These are phyloP conservation scores for Spiraea crenata DNA, from an alignment of 331 rosid genomes.

Conservation along the genomic window DNA sequence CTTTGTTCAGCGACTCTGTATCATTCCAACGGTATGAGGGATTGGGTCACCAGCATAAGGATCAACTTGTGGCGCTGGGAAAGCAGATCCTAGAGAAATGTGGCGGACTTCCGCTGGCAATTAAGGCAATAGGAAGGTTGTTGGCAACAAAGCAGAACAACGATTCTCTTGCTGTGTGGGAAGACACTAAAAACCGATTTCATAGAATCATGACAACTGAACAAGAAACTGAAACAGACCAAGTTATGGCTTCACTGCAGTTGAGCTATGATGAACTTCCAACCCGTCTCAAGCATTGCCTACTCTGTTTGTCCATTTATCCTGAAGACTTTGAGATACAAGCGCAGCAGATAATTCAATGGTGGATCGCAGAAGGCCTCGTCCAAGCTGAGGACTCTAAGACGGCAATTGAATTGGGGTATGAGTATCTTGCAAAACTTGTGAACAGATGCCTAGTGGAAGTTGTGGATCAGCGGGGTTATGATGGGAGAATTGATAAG, in stretches of 20 bases:
- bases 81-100: constrained; percentile 10
- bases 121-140: constrained; percentile 20
- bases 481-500: constrained; percentile 15
- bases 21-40: background rate
- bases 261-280: constrained; percentile 20
- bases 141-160: background rate
- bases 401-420: constrained; percentile 12
- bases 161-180: background rate
- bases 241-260: constrained; percentile 1
- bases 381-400: background rate
- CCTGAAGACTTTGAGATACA: constrained; percentile 7
- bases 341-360: constrained; percentile 11
- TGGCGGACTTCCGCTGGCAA: constrained; percentile 26
- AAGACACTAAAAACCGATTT: background rate
- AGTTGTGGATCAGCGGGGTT: background rate
- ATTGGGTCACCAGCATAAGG: background rate
- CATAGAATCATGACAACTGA: background rate
- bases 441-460: constrained; percentile 16
- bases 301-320: constrained; percentile 20
- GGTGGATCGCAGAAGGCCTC: constrained; percentile 30
- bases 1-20: constrained; percentile 4
- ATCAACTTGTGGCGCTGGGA: background rate
- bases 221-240: background rate
- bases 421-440: constrained; percentile 2
- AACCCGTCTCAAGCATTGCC: constrained; percentile 12